Conservation (phyloP, 345 rosid genomes). For the Eucalyptus cloeziana region DNA sequence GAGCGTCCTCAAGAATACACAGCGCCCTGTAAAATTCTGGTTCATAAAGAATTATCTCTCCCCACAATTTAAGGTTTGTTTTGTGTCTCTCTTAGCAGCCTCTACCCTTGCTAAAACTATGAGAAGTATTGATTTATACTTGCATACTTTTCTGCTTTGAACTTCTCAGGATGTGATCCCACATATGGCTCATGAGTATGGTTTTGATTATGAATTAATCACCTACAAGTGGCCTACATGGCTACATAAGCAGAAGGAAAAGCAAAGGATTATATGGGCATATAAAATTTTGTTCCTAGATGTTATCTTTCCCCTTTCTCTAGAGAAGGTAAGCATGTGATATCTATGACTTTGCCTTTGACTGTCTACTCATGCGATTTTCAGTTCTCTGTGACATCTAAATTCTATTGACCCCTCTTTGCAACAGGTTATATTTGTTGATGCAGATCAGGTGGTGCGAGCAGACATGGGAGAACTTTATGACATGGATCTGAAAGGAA, state of each 20-base stretch:
- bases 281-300: constrained; percentile 96
- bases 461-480: constrained; percentile 98
- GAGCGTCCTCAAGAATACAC: constrained; percentile 85
- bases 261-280: constrained; percentile 98
- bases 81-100: neutral
- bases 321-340: constrained; percentile 63
- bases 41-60: constrained; percentile 98
- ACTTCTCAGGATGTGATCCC: constrained; percentile 84
- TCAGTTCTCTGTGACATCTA: neutral
- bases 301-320: constrained; percentile 90
- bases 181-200: constrained; percentile 87
- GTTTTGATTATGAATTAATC: constrained; percentile 82
- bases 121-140: neutral
- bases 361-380: neutral
- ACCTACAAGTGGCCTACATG: constrained; percentile 99
- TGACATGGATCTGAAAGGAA: constrained; percentile 95
- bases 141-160: neutral
- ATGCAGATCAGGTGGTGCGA: constrained; percentile 93
- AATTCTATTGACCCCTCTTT: neutral
- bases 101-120: neutral
- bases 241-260: constrained; percentile 99
- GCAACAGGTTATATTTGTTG: constrained; percentile 87
- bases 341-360: neutral
- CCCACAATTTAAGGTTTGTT: constrained; percentile 86
- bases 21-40: constrained; percentile 96